A percentile compares a stretch with the other conserved stretches of the same genome.
phyloP scores from a whole-genome alignment of 805 yeast species.

The Wilhelminamyces savonicus region DNA sequence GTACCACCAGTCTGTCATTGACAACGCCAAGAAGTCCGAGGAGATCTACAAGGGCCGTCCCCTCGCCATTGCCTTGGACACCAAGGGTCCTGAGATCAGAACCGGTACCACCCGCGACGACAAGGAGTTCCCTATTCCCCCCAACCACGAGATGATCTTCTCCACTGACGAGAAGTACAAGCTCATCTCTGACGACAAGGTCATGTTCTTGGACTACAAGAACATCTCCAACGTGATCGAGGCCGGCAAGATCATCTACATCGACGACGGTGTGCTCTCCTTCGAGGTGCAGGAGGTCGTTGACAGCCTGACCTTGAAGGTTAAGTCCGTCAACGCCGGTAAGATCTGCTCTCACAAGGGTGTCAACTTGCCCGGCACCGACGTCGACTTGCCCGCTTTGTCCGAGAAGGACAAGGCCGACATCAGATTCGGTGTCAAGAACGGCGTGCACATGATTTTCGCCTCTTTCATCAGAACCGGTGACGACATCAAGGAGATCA shows the following conservation, averaged over 20 bases:
- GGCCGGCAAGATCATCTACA: conserved; percentile 83
- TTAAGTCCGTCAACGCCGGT: conserved; percentile 88
- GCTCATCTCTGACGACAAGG: conserved; percentile 63
- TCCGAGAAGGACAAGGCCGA: conserved; percentile 95
- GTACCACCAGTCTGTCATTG: conserved; percentile 94
- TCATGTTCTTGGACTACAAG: conserved; percentile 90
- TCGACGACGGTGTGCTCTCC: conserved; percentile 96
- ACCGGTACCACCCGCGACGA: conserved; percentile 88
- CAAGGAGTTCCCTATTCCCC: conserved; percentile 73
- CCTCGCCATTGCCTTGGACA: conserved; percentile 95
- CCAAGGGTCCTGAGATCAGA: conserved; percentile 99
- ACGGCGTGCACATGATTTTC: conserved; percentile 96
- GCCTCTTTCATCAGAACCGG: conserved; percentile 98
- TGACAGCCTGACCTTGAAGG: conserved; percentile 78
- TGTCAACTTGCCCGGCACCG: conserved; percentile 98
- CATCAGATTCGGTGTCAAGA: conserved; percentile 91
- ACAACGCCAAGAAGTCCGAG: conserved; percentile 94
- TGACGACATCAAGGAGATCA: conserved; percentile 81
- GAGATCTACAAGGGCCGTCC: conserved; percentile 91
- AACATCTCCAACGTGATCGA: conserved; percentile 93
- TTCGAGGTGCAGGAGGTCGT: conserved; percentile 84
- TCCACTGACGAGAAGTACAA: conserved; percentile 82
- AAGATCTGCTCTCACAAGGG: conserved; percentile 97
- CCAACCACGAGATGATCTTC: conserved; percentile 88
- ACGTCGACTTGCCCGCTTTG: conserved; percentile 96